phyloP scores from a whole-genome alignment of 495 filamentous ascomycete species.

The Penicillium lividum region DNA sequence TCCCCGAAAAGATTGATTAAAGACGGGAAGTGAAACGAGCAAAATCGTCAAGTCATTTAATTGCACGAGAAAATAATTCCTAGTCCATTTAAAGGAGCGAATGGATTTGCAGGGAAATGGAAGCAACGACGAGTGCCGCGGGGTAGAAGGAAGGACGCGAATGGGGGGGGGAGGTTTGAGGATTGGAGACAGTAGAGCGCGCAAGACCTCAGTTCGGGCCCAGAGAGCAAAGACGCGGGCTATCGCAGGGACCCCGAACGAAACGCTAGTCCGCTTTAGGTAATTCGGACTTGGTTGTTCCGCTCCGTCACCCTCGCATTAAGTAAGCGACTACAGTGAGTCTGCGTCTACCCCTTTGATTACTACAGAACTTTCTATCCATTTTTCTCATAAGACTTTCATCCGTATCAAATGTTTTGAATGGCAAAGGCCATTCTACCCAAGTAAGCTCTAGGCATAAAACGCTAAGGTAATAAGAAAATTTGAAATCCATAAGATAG shows the following conservation, averaged over 20 bases:
- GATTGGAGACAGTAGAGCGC: slow-evolving; percentile 35
- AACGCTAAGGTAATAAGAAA: no score
- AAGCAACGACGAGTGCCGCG: slow-evolving; percentile 46
- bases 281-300: slow-evolving; percentile 32
- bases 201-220: slow-evolving; percentile 33
- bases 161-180: slow-evolving; percentile 47
- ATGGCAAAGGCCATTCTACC: no score
- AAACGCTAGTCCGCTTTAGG: slow-evolving; percentile 41
- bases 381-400: no score
- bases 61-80: slow-evolving; percentile 62
- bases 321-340: slow-evolving; percentile 6
- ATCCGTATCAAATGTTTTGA: no score
- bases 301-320: slow-evolving; percentile 17
- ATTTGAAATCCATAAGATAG: no score
- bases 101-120: slow-evolving; percentile 58
- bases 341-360: no score
- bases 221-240: slow-evolving; percentile 37
- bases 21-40: slow-evolving; percentile 22
- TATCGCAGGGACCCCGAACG: slow-evolving; percentile 49
- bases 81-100: slow-evolving; percentile 51
- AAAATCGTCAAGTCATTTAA: slow-evolving; percentile 43
- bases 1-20: slow-evolving; percentile 39
- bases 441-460: no score
- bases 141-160: slow-evolving; percentile 35
- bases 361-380: no score